Base-by-base conservation (phyloP, 805 yeast species). In the Ogataea philodendri region DNA sequence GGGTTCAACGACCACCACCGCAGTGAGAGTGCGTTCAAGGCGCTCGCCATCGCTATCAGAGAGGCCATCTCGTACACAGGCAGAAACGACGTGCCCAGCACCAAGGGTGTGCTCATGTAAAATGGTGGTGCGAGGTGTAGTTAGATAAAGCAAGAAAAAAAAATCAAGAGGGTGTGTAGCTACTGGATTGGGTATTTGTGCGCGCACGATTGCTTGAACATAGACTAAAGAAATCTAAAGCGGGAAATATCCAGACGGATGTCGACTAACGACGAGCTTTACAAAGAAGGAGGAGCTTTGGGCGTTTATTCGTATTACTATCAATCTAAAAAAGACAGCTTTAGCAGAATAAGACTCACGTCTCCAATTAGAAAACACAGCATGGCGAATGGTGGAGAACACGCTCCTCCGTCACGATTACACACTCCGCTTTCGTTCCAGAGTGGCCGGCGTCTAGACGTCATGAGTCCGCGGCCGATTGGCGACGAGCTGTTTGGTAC, bases 1-100 rank as follows among this genome's bases (percentile, higher is more conserved):
- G 98, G 98, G 1, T 76, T 76, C 60, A 93, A 93, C 61, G 98
- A 93, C 62, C 98, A 93, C 62, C 98, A 93, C 65, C 70, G 96
- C 45, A 85, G 96, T 26, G 98, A 93, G 63, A 76, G 87, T 58
- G 97, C 98, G 0, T 93, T 93, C 67, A 93, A 93, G 65, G 96
- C 97, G 0, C 67, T 90, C 46, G 98, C 98, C 0, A 70, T 93
- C 14, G 98, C 98, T 4, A 70, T 93, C 32, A 81, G 78, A 49
- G 95, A 88, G 57, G 90, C 97, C 15, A 79, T 75, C 31, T 71
- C 90, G 8, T 70, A 74, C 48, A 87, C 87, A 20, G 97, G 97
- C 20, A 76, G 82, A 15, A 71, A 87, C 55, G 98, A 93, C 44
- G 85, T 93, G 29, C 98, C 98, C 14, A 82, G 95, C 37, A 93